phyloP scores from a whole-genome alignment of 306 rosid species.

The Erythrophleum fordii region DNA sequence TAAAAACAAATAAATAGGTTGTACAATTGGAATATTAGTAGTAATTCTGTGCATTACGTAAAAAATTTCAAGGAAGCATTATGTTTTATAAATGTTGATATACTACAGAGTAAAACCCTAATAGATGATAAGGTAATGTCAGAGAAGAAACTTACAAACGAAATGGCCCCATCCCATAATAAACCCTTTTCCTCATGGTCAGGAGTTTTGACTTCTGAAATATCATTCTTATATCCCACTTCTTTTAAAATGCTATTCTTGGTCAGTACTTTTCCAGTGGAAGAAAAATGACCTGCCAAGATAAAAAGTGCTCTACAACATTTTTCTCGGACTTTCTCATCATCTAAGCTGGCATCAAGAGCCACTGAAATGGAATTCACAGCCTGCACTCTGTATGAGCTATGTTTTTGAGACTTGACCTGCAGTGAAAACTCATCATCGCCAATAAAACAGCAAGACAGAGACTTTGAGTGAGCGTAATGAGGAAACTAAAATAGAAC shows the following conservation, averaged over 20 bases:
- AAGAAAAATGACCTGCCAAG: slow-evolving; percentile 69
- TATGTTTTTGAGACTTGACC: slow-evolving; percentile 58
- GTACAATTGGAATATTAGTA: not conserved
- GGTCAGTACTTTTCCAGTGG: slow-evolving; percentile 51
- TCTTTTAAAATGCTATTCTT: slow-evolving; percentile 30
- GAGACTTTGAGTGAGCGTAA: not conserved
- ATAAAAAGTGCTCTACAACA: slow-evolving; percentile 69
- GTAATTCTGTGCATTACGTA: too few species aligned
- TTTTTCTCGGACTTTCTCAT: slow-evolving; percentile 50
- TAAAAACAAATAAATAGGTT: not conserved
- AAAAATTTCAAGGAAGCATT: slow-evolving; percentile 4
- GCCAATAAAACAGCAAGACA: slow-evolving; percentile 3
- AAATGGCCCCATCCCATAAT: slow-evolving; percentile 37
- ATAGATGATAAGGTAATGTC: slow-evolving; percentile 24
- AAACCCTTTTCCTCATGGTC: slow-evolving; percentile 45
- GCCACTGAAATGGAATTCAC: slow-evolving; percentile 64
- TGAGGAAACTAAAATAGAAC: not conserved
- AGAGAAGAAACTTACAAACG: slow-evolving; percentile 43
- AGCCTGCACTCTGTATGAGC: slow-evolving; percentile 63
- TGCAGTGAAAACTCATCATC: slow-evolving; percentile 38
- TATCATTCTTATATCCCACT: slow-evolving; percentile 38
- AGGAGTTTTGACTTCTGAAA: slow-evolving; percentile 34
- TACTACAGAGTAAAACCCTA: not conserved
- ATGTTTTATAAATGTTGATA: not conserved
- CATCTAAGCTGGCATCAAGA: slow-evolving; percentile 67